These are phyloP conservation scores for Coniferiporia sulphurascens DNA, from an alignment of 1,284 basidiomycete genomes.

Conservation along the genomic window DNA sequence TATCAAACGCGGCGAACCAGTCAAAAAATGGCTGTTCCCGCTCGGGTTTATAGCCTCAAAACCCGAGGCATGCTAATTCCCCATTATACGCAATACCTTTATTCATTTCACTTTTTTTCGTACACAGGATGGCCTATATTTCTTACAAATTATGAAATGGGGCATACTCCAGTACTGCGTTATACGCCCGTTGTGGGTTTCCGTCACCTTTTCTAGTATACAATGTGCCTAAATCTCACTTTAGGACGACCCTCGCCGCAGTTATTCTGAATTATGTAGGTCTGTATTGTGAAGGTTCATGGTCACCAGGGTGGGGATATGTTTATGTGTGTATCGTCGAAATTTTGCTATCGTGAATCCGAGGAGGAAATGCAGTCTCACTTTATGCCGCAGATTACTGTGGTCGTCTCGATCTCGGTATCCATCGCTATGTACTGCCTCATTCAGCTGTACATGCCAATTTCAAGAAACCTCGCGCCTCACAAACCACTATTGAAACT, in stretches of 20 bases:
- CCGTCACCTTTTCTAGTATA: neutral
- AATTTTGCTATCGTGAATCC: neutral
- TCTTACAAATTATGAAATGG: conserved; percentile 78
- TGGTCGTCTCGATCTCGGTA: conserved; percentile 69
- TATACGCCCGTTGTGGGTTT: conserved; percentile 52
- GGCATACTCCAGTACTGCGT: conserved; percentile 79
- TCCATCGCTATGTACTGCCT: conserved; percentile 78
- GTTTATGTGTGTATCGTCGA: conserved; percentile 45
- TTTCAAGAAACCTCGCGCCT: conserved; percentile 51
- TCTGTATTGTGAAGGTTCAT: conserved; percentile 68
- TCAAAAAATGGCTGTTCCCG: conserved; percentile 68
- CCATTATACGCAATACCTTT: neutral
- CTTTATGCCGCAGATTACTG: conserved; percentile 41
- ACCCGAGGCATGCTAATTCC: conserved; percentile 39
- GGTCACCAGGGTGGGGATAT: conserved; percentile 67
- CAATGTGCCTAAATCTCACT: neutral
- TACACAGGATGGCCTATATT: conserved; percentile 60
- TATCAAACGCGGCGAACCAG: conserved; percentile 38
- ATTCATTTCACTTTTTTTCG: no score
- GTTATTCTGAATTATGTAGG: conserved; percentile 62
- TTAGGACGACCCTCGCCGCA: conserved; percentile 58
- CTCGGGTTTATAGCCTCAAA: conserved; percentile 59
- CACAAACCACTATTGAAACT: conserved; percentile 67
- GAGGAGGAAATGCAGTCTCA: neutral
- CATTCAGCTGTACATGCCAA: conserved; percentile 66